These are phyloP conservation scores for Irpex sp. DNA, from an alignment of 1,284 basidiomycete species.

Conservation along the genomic window DNA sequence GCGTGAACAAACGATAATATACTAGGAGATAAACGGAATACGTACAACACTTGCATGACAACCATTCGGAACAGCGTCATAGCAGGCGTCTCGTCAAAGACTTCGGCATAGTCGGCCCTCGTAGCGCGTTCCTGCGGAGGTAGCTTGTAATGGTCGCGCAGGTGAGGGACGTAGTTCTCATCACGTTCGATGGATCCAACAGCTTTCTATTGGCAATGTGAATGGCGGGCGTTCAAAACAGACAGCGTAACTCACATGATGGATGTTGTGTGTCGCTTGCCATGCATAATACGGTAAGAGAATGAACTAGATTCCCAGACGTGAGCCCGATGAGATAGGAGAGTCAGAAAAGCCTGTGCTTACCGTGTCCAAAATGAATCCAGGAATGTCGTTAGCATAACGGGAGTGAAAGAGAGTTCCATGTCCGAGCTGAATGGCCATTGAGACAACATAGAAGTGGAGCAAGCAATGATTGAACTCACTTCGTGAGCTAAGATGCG, in stretches of 20 bases:
- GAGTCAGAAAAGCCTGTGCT: slow-evolving; percentile 9
- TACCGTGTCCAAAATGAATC: slow-evolving; percentile 43
- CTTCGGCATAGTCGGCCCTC: slow-evolving; percentile 47
- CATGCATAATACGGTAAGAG: slow-evolving; percentile 57
- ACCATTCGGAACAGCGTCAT: slow-evolving; percentile 65
- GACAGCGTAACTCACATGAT: slow-evolving; percentile 36
- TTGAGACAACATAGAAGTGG: neutral
- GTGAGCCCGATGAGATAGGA: neutral
- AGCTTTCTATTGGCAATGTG: slow-evolving; percentile 35
- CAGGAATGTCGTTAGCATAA: slow-evolving; percentile 34
- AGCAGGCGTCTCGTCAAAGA: slow-evolving; percentile 72
- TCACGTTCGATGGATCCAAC: slow-evolving; percentile 55
- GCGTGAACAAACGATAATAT: neutral
- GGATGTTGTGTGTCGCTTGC: slow-evolving; percentile 53
- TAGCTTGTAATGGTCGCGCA: slow-evolving; percentile 42
- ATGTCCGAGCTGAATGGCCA: slow-evolving; percentile 32
- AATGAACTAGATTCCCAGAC: slow-evolving; percentile 34
- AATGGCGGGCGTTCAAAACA: neutral
- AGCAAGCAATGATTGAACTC: slow-evolving; percentile 15
- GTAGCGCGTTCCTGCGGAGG: slow-evolving; percentile 39
- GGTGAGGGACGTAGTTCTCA: slow-evolving; percentile 53
- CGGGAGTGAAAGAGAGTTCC: slow-evolving; percentile 33
- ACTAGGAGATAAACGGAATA: slow-evolving; percentile 4
- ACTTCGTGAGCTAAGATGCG: slow-evolving; percentile 28
- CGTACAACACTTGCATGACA: slow-evolving; percentile 56